A percentile compares a stretch with the other conserved stretches of the same genome.
phyloP scores from a whole-genome alignment of 768 basidiomycete species.

The Pulveroboletus ravenelii region DNA sequence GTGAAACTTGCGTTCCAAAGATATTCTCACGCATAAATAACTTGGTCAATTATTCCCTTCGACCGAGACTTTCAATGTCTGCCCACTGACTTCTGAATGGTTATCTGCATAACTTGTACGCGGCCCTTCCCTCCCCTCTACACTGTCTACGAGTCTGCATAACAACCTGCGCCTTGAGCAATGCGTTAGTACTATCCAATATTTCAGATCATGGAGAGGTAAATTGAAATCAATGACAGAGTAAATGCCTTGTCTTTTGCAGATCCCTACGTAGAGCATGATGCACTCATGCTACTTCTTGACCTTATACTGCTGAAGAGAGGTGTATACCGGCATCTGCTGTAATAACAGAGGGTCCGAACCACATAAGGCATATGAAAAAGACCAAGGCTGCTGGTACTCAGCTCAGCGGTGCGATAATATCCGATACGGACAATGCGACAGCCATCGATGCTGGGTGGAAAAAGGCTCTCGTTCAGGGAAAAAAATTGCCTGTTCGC shows the following conservation, averaged over 20 bases:
- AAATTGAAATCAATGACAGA: conserved; percentile 33
- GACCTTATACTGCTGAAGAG: conserved; percentile 81
- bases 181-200: conserved; percentile 54
- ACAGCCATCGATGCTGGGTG: not conserved
- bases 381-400: not conserved
- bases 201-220: not conserved
- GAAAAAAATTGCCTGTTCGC: conserved; percentile 24
- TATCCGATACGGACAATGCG: not conserved
- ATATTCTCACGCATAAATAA: conserved; percentile 9
- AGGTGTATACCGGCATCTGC: conserved; percentile 77
- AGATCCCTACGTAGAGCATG: conserved; percentile 86
- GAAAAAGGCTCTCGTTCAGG: conserved; percentile 10
- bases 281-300: conserved; percentile 63
- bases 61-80: not conserved
- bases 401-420: not conserved
- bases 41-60: not conserved
- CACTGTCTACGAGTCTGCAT: conserved; percentile 73
- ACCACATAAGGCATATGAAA: conserved; percentile 44
- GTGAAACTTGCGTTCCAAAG: not conserved
- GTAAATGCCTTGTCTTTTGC: conserved; percentile 62
- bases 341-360: conserved; percentile 75
- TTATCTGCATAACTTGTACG: conserved; percentile 78
- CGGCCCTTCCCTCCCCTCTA: conserved; percentile 65
- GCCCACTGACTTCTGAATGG: conserved; percentile 41
- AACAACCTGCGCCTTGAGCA: conserved; percentile 80